Evolutionary conservation across 2,329 filamentous ascomycete genomes (phyloP), one percentile per base, ranked within the genome.

Genomic region (Cercospora sp.): DNA sequence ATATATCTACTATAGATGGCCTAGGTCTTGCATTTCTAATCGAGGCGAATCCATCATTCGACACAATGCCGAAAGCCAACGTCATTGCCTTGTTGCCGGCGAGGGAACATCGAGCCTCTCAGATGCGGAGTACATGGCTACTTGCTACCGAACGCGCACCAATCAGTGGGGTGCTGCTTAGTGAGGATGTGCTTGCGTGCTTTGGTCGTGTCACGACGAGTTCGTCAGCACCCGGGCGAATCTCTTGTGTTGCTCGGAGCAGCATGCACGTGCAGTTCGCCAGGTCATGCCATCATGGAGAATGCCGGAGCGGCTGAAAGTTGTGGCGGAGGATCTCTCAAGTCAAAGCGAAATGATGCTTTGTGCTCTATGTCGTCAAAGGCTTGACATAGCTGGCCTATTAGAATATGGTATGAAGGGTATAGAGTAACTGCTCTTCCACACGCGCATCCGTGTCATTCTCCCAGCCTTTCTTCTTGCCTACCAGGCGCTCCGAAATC

Each of bases 1-100:
- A 63, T 67, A 64, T 63, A 64, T 42, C n/a, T 45, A 53, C 7
- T 36, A 18, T 18, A 51, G 20, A 30, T 1, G 20, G 5, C n/a
- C 60, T 60, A 36, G 40, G 40, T 40, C 10, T 18, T 59, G 66
- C 62, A 68, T 68, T 68, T 68, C 48, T 62, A 68, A 68, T 68
- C 66, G 42, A 65, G 28, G 45, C 31, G 48, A 30, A 62, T 60
- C 48, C 18, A 23, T 63, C 55, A 65, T 42, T 65, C 62, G 58
- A 65, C 30, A 63, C 48, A 30, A 63, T 67, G 57, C 53, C 55
- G 57, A 67, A 23, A 23, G 45, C 8, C 23, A 30, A 57, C 66
- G 66, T 64, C 66, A 65, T 65, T 51, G 66, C 62, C 66, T 59
- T 61, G 58, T 60, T 62, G 58, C 66, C 63, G 62, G 45, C 57